Conservation (phyloP, 2,329 filamentous ascomycete species). For the Trichoderma aggressivum region DNA sequence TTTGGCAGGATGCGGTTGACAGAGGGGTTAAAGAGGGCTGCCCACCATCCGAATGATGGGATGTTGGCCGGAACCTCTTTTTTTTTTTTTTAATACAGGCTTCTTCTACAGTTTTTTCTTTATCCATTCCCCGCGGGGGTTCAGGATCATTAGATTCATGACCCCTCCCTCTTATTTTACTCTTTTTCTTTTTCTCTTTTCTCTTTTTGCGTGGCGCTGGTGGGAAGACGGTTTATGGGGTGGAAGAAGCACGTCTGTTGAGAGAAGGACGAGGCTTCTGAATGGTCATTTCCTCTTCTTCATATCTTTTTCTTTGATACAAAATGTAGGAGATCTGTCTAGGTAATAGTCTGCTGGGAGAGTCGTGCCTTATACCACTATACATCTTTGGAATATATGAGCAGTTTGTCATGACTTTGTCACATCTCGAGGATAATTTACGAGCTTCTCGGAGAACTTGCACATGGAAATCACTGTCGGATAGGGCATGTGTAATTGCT, state of each 20-base stretch:
- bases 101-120: not conserved
- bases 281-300: not conserved
- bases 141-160: not conserved
- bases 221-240: not conserved
- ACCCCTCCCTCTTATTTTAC: not conserved
- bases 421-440: not conserved
- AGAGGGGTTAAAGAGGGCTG: not conserved
- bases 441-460: not conserved
- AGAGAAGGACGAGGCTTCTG: not conserved
- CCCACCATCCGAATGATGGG: not conserved
- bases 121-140: not conserved
- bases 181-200: not conserved
- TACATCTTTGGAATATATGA: conserved; percentile 7
- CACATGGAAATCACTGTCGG: not conserved
- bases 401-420: not conserved
- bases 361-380: conserved; percentile 3
- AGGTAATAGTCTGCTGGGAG: not conserved
- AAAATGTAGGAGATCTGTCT: not conserved
- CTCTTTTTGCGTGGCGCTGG: conserved; percentile 3
- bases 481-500: not conserved
- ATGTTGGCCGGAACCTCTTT: not conserved
- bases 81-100: not conserved
- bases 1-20: not conserved
- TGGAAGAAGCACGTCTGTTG: not conserved
- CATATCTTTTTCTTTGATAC: not conserved